A percentile compares a stretch with the other conserved stretches of the same genome.
Conservation (phyloP, 768 basidiomycete genomes). For the Chalciporus pseudorubinellus region DNA sequence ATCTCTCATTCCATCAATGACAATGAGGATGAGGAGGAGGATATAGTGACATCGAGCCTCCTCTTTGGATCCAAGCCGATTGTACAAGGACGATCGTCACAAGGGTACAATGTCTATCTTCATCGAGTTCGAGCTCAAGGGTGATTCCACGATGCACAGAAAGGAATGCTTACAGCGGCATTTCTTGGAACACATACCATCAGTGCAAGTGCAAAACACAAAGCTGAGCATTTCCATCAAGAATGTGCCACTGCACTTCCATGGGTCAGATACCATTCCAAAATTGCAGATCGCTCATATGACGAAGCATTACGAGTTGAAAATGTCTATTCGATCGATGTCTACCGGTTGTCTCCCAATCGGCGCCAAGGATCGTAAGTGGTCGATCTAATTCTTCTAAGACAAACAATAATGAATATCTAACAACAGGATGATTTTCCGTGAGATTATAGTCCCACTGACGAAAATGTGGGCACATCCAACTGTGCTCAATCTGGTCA, state of each 20-base stretch:
- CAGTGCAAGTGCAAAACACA: no score
- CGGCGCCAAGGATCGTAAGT: no score
- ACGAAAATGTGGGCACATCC: not conserved
- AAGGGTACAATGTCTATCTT: not conserved
- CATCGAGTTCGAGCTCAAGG: not conserved
- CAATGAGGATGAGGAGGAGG: not conserved
- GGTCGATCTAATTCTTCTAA: no score
- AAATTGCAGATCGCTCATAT: not conserved
- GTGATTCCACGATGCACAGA: not conserved
- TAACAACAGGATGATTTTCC: not conserved
- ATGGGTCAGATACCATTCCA: not conserved
- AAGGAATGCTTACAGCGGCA: not conserved
- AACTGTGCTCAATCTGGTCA: not conserved
- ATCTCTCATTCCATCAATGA: no score
- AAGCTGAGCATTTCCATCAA: not conserved
- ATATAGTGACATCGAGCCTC: no score
- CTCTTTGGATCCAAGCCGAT: no score
- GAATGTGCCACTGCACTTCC: not conserved
- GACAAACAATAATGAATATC: not conserved
- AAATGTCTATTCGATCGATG: not conserved
- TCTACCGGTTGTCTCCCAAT: no score
- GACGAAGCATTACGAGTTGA: not conserved
- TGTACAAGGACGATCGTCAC: not conserved
- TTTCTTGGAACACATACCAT: not conserved
- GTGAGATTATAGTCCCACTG: not conserved